phyloP scores from a whole-genome alignment of 2,329 filamentous ascomycete genomes.

The Sclerotiophoma versabilis region DNA sequence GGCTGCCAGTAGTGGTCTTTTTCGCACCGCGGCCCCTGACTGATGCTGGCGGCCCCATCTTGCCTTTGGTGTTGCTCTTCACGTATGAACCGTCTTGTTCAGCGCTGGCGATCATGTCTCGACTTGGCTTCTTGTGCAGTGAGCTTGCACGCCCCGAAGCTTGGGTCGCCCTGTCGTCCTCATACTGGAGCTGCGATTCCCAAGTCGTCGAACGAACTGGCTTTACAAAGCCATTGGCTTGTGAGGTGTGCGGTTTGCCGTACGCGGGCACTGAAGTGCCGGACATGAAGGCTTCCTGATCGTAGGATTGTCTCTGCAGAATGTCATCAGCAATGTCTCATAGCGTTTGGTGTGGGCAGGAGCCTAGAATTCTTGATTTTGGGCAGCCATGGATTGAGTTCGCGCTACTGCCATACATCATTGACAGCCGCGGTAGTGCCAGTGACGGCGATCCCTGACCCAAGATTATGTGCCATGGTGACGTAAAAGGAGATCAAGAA shows the following conservation, averaged over 20 bases:
- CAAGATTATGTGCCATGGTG: slow-evolving; percentile 2
- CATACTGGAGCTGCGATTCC: slow-evolving; percentile 40
- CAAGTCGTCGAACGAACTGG: slow-evolving; percentile 39
- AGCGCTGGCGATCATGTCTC: slow-evolving; percentile 51
- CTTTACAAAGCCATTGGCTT: slow-evolving; percentile 45
- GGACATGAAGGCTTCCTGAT: slow-evolving; percentile 47
- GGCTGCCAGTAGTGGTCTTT: slow-evolving; percentile 30
- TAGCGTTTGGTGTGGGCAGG: not conserved
- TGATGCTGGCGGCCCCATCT: slow-evolving; percentile 16
- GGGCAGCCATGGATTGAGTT: slow-evolving; percentile 14
- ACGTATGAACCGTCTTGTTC: slow-evolving; percentile 58
- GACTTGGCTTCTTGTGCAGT: slow-evolving; percentile 50
- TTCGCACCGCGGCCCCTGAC: slow-evolving; percentile 30
- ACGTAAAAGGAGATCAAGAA: slow-evolving; percentile 3
- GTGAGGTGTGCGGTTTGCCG: slow-evolving; percentile 40
- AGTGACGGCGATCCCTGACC: slow-evolving; percentile 14
- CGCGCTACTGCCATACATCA: slow-evolving; percentile 32
- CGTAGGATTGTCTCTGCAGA: slow-evolving; percentile 37
- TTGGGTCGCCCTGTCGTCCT: slow-evolving; percentile 37
- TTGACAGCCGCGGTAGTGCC: slow-evolving; percentile 32
- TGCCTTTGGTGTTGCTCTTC: slow-evolving; percentile 34
- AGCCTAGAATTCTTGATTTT: not conserved
- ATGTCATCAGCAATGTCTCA: slow-evolving; percentile 30
- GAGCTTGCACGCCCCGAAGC: slow-evolving; percentile 46
- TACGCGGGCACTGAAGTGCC: slow-evolving; percentile 40